Base-by-base conservation (phyloP, 2,329 filamentous ascomycete species). In the Drechslera avenae region DNA sequence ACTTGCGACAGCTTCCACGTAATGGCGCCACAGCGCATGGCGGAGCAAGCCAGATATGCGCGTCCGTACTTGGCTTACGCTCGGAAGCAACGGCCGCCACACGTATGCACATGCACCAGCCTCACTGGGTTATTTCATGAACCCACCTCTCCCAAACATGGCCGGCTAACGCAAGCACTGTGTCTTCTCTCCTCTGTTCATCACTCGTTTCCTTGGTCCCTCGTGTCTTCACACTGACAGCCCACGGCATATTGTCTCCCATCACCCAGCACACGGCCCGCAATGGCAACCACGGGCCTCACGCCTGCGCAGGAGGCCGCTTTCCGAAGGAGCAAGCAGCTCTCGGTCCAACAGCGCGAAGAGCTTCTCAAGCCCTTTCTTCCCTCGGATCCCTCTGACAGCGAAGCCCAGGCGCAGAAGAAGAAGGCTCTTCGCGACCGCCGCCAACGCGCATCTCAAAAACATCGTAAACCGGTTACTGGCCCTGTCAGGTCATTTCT, bases 401-500 rank as follows among this genome's bases (percentile, higher is more conserved):
- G 62, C 33, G 58, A 56, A 33, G 34, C 54, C 39, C 52, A 55
- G 23, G 18, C 49, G 36, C 48, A 51, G 39, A 48, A 47, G 31
- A 53, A 53, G 13, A 52, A 52, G 51, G 45, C 54, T 26, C 49
- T 55, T 33, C 56, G 44, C 41, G 57, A 52, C 23, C 55, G 49
- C 46, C 55, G 63, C 16, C 49, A 30, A 18, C 57, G 57, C 39
- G 32, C 46, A 33, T 36, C 46, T 6, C 49, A 55, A 19, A 46
- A 50, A 46, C 54, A 33, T 32, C 44, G 40, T n/a, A 68, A 64
- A 49, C 56, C 60, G 10, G 66, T 89, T 52, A 82, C 56, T 36
- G 61, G 81, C 47, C 85, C 89, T 65, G 63, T 90, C 35, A 79
- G 78, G 54, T 78, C 76, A 45, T 83, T 87, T 67, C 73, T 92